Base-by-base conservation (phyloP, 1,284 basidiomycete species). In the Apiotrichum mycotoxinovorans region DNA sequence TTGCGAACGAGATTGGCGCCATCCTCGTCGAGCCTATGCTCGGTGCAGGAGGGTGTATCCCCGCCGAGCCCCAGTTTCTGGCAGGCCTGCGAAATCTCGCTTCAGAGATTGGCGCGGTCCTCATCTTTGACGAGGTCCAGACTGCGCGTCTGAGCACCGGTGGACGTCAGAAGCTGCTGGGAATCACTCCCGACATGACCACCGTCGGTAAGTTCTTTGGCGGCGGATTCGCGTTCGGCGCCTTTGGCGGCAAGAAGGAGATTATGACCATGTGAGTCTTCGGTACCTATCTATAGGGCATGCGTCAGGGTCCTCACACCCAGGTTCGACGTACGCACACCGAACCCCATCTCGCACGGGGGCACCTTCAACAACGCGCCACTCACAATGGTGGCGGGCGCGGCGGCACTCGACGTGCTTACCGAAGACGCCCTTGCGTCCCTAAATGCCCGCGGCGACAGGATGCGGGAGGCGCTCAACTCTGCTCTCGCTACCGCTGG, bases 121-220 rank as follows among this genome's bases (percentile, higher is more conserved):
- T 82, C 43, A 79, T 82, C 60, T 81, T 71, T 56, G 80, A 82
- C 66, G 80, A 82, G 67, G 81, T 82, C 41, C 80, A 78, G 65
- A 67, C 66, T 5, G 55, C 63, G 12, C 57, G 66, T 1, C 51
- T 67, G 23, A 27, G 37, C 15, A 14, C 35, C 14, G 62, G 66
- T 22, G 66, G 66, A 8, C 58, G 66, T 17, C 66, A 68, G 41
- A 57, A 57, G 12, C 49, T 66, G 18, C 54, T 68, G 11, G 51
- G 44, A 9, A 66, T 70, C 57, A 61, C 46, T 2, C 68, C 68
- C 7, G 68, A 70, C 51, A 62, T 70, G 63, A 68, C 66, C 3
- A 67, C 65, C 0, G 22, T 68, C 3, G 68, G 68, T 52, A 70
- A 70, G 56, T 68, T 63, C 60, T 67, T 65, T 41, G 68, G 68